Evolutionary conservation across 495 filamentous ascomycete species (phyloP).

Genomic region (Aspergillus biplanus): DNA sequence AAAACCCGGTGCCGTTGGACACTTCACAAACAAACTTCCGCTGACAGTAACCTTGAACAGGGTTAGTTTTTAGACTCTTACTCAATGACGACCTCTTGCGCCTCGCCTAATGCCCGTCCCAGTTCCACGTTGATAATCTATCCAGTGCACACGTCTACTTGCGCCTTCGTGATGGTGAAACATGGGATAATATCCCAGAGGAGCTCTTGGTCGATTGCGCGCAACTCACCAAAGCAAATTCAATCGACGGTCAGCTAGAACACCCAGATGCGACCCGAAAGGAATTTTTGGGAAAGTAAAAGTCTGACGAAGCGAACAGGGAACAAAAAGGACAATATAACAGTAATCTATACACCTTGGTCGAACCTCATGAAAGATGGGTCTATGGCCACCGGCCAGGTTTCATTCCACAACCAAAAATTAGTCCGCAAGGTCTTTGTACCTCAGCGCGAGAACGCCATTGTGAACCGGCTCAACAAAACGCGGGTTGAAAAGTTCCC

Average conservation of each 20-base stretch:
- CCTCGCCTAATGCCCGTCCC: constrained; percentile 26
- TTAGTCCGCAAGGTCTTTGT: constrained; percentile 82
- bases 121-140: constrained; percentile 98
- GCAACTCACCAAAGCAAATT: constrained; percentile 97
- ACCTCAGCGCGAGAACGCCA: constrained; percentile 75
- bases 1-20: no score
- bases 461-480: constrained; percentile 96
- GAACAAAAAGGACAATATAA: constrained; percentile 98
- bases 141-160: constrained; percentile 97
- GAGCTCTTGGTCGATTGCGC: constrained; percentile 83
- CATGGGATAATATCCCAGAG: constrained; percentile 81
- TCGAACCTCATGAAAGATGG: constrained; percentile 94
- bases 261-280: background rate
- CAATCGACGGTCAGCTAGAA: constrained; percentile 76
- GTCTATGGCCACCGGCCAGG: constrained; percentile 94
- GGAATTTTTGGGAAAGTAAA: background rate
- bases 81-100: constrained; percentile 8
- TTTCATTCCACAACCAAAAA: constrained; percentile 89
- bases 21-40: no score
- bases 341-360: constrained; percentile 97
- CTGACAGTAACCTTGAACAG: constrained; percentile 21
- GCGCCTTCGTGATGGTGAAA: constrained; percentile 76
- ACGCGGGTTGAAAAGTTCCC: constrained; percentile 86
- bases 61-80: constrained; percentile 36
- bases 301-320: constrained; percentile 46